Evolutionary conservation across 1,284 basidiomycete genomes (phyloP), one percentile per base, ranked within the genome.

Genomic region (Ustilago sp.): DNA sequence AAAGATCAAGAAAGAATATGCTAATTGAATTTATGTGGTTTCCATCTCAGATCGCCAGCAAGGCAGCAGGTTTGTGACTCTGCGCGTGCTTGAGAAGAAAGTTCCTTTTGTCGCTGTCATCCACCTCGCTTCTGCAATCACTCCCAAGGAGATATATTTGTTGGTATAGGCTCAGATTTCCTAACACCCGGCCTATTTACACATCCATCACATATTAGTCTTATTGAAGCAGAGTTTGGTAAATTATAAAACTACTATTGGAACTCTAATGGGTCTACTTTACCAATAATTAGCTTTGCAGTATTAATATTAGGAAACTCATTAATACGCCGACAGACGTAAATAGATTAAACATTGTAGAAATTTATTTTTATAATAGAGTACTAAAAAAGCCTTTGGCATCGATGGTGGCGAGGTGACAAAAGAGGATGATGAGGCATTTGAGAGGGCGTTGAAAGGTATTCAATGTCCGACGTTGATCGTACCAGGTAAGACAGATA

Each of bases 401-500:
- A 43, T 47, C 2, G 59, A 65, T 47, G 72, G 72, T 8, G 72
- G 56, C 1, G 55, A 23, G 5, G 59, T 65, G 13, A 63, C 58
- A 5, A 28, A 59, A 1, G 39, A 70, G 19, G 77, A 76, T 53
- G 74, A 79, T 17, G 28, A 55, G 23, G 77, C 79, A 4, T 80
- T 79, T 36, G 32, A 77, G 19, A 56, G 68, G 38, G 79, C 74
- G 15, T 36, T 80, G 13, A 59, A 60, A 45, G 68, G 62, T 1
- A 80, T 80, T 35, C 43, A 75, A 39, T 73, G 66, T 38, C 63
- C 67, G 31, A 66, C 62, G 28, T 57, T 80, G 34, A 71, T 80
- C 31, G 56, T 79, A 28, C 79, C 79, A 1, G 56, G 59, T 4
- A 69, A 65, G 62, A 74, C 74, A 5, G 74, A 77, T 43, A n/a